These are phyloP conservation scores for Trypethelium eluteriae DNA, from an alignment of 495 filamentous ascomycete genomes.

Conservation along the genomic window DNA sequence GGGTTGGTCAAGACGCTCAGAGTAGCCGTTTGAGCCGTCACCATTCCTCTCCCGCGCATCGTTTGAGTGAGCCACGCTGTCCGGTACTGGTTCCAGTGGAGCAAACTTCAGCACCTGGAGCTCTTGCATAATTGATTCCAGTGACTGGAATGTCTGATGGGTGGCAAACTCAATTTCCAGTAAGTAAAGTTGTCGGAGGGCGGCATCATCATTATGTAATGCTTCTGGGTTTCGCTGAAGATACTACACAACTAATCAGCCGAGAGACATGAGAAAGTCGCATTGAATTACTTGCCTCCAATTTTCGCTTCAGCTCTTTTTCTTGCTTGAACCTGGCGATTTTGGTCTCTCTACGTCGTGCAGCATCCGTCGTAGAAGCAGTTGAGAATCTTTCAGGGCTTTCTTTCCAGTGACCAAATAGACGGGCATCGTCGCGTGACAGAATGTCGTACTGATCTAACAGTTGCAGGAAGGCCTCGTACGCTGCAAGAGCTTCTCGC, in stretches of 20 bases:
- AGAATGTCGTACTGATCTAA: conserved; percentile 75
- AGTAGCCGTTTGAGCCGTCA: conserved; percentile 49
- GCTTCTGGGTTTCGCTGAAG: conserved; percentile 52
- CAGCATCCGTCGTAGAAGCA: conserved; percentile 60
- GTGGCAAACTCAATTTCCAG: conserved; percentile 62
- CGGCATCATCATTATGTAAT: conserved; percentile 66
- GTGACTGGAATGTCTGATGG: conserved; percentile 73
- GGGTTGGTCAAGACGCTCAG: conserved; percentile 65
- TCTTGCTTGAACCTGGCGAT: conserved; percentile 79
- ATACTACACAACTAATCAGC: conserved; percentile 39
- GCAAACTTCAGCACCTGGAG: conserved; percentile 70
- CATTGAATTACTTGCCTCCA: conserved; percentile 50
- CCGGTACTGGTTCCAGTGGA: conserved; percentile 42
- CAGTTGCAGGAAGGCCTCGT: conserved; percentile 68
- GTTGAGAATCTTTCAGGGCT: conserved; percentile 60
- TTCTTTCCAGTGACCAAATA: conserved; percentile 64
- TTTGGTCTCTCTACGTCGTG: conserved; percentile 68
- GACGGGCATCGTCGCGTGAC: conserved; percentile 54
- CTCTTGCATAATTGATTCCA: conserved; percentile 80
- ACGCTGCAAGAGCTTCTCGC: conserved; percentile 52
- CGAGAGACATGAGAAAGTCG: background rate
- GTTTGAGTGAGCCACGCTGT: background rate
- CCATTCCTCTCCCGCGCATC: conserved; percentile 30
- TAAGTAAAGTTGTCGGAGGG: conserved; percentile 67
- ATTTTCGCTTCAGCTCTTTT: conserved; percentile 74